A percentile compares a stretch with the other conserved stretches of the same genome.
Conservation (phyloP, 768 basidiomycete genomes). For the Rhizopogon salebrosus region DNA sequence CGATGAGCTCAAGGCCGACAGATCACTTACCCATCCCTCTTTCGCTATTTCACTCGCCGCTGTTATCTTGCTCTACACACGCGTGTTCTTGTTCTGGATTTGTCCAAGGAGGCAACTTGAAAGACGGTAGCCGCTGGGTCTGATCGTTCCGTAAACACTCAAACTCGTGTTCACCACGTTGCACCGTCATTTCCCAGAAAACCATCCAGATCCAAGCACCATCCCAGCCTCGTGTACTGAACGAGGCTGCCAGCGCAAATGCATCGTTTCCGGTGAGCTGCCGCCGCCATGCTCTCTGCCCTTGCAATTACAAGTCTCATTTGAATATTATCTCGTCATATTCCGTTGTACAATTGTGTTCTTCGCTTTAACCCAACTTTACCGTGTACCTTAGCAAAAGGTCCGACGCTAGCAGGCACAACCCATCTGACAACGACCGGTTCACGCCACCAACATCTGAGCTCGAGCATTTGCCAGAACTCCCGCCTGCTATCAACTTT, state of each 20-base stretch:
- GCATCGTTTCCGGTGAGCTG: slow-evolving; percentile 78
- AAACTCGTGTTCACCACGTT: slow-evolving; percentile 80
- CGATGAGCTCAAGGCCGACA: neutral
- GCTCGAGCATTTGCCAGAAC: slow-evolving; percentile 42
- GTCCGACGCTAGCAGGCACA: slow-evolving; percentile 59
- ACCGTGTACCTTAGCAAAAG: slow-evolving; percentile 52
- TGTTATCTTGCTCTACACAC: neutral
- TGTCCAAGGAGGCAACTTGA: slow-evolving; percentile 5
- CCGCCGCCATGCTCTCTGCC: slow-evolving; percentile 23
- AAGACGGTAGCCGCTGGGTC: slow-evolving; percentile 4
- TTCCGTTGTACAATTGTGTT: slow-evolving; percentile 18
- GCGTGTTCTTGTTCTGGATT: neutral
- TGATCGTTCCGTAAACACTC: slow-evolving; percentile 28
- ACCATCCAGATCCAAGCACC: slow-evolving; percentile 25
- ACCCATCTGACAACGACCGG: slow-evolving; percentile 31
- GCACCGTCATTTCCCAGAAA: slow-evolving; percentile 35
- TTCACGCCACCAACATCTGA: slow-evolving; percentile 28
- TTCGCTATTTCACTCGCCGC: neutral
- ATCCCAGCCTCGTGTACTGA: slow-evolving; percentile 52
- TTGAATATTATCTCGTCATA: slow-evolving; percentile 15
- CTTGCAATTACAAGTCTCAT: slow-evolving; percentile 17
- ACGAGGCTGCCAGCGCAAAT: slow-evolving; percentile 50
- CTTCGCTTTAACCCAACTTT: slow-evolving; percentile 14
- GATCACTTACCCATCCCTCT: neutral
- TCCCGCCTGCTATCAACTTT: slow-evolving; percentile 72